phyloP scores from a whole-genome alignment of 2,329 filamentous ascomycete genomes.

The Kalmusia sp. region DNA sequence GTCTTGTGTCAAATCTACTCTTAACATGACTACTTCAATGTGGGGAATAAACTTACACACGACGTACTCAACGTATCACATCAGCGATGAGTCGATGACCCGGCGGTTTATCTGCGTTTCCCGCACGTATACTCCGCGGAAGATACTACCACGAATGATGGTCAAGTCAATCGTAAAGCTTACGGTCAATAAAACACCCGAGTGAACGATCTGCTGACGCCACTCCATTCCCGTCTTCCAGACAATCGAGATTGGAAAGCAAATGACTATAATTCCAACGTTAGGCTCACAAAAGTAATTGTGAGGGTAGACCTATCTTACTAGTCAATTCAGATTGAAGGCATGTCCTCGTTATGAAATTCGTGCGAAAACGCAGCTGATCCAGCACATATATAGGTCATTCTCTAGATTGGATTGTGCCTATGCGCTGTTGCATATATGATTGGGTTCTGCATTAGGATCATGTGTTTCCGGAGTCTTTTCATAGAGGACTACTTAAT shows the following conservation, averaged over 20 bases:
- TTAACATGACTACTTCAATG: too few species aligned
- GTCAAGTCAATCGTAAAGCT: conserved; percentile 12
- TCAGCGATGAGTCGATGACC: conserved; percentile 11
- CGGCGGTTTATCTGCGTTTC: conserved; percentile 4
- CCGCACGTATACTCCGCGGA: conserved; percentile 8
- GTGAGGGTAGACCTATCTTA: not conserved
- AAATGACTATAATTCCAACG: conserved; percentile 1
- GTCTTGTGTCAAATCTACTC: not conserved
- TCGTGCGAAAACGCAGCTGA: too few species aligned
- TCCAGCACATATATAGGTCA: not conserved
- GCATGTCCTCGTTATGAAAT: too few species aligned
- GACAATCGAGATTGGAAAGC: conserved; percentile 9
- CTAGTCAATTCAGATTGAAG: conserved; percentile 8
- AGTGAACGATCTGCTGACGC: conserved; percentile 11
- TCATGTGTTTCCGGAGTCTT: conserved; percentile 5
- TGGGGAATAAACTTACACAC: conserved; percentile 1
- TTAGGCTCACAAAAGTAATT: not conserved
- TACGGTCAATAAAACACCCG: conserved; percentile 9
- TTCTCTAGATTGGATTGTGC: conserved; percentile 5
- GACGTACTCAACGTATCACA: conserved; percentile 13
- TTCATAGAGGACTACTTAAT: conserved; percentile 10
- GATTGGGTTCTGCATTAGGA: conserved; percentile 5
- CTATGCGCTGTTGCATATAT: conserved; percentile 2
- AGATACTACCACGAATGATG: conserved; percentile 10
- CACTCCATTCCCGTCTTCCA: conserved; percentile 8